Evolutionary conservation across 805 yeast genomes (phyloP), one percentile per base, ranked within the genome.

Genomic region (Myxozyma vanderwaltii): DNA sequence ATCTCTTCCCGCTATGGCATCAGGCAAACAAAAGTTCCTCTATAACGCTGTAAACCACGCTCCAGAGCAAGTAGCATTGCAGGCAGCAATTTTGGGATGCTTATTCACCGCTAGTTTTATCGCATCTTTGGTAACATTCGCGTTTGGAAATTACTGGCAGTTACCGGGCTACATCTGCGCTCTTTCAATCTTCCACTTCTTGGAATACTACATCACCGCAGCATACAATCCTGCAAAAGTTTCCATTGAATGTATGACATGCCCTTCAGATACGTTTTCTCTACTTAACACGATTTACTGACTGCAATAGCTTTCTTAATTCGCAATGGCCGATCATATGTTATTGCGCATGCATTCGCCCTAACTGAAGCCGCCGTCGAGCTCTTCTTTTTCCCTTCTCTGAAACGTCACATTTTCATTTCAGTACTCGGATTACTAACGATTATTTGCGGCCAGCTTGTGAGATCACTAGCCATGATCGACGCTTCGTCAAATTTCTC

Each of bases 401-500:
- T 71, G 59, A 77, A 77, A 61, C 6, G 59, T 0, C 53, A 40
- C n/a, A 49, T 62, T 0, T 45, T 57, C 44, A 13, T 50, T 0
- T 67, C 76, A 51, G 2, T 51, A 0, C 0, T 77, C 0, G 97
- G 96, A 0, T 49, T 84, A 0, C 13, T 65, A 0, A 27, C 86
- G 1, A 68, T 83, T 0, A 24, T 82, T 0, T 39, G 72, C 1
- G 97, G 97, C 1, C 99, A 94, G 69, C 19, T 67, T 0, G 68
- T 83, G 3, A 79, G 99, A 54, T 80, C 92, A 0, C 52, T 78
- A 36, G 92, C 97, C 0, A 94, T 94, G 99, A 79, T 81, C 60
- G 86, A 91, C 0, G 97, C 97, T 0, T 89, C 91, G 1, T 80
- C 81, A 53, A 89, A 95, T 2, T 94, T 94, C 74, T 86, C 89